Evolutionary conservation across 116 monocot genomes (phyloP), one percentile per base, ranked within the genome.

Genomic region (Papilionanthe hybrid): DNA sequence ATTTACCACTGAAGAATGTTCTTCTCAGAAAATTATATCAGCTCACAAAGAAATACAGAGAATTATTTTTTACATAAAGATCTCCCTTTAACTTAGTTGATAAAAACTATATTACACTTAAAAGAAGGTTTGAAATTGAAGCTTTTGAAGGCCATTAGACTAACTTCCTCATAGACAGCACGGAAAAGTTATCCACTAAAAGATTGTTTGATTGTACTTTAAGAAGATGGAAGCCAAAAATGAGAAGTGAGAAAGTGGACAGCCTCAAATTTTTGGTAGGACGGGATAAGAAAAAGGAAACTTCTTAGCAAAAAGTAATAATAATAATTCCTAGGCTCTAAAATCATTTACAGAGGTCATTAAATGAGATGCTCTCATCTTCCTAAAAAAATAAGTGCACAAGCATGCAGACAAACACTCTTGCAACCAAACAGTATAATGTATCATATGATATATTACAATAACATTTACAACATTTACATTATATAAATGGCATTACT

Each of bases 91-190:
- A 69, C 32, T 69, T 32, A 65, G 69, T 4, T 30, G 12, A 30
- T 68, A 29, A 68, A 68, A 68, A 68, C 29, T 30, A 69, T 67
- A 32, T 15, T 69, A 32, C 5, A 0, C 69, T 69, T 25, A 69
- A 69, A 69, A 32, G 32, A 69, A 69, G 5, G 32, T 30, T 69
- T 69, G 69, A 69, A 69, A 37, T 60, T 69, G 17, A 69, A 69
- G 32, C 17, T 37, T 69, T 27, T 65, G 27, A 65, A 25, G 27
- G 27, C 65, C 25, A 25, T 25, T 65, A 58, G 6, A 58, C 58
- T 58, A 37, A 58, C 58, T 58, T 58, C 19, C n/a, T 20, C 58
- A 19, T 22, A 2, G 23, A 28, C 27, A 60, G 60, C 9, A 20
- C 22, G 60, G 5, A 7, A 60, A 60, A 60, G 60, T 60, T 60